phyloP scores from a whole-genome alignment of 129 eudicot genomes.

The Escallonia herrerae region DNA sequence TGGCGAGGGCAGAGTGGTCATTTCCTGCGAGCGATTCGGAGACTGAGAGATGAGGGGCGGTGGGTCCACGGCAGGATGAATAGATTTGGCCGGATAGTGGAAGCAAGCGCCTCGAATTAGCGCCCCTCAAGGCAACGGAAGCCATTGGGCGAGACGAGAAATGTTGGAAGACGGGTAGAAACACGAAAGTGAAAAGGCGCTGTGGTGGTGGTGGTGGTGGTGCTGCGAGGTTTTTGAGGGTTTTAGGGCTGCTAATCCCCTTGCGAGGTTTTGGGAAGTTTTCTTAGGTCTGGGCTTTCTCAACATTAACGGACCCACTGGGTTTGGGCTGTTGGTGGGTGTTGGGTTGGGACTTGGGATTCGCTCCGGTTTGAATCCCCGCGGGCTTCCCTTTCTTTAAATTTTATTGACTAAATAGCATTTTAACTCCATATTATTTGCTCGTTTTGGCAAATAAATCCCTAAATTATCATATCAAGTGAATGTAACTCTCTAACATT shows the following conservation, averaged over 20 bases:
- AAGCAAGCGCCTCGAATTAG: conserved; percentile 48
- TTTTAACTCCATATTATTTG: too few species aligned
- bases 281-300: not conserved
- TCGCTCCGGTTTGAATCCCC: too few species aligned
- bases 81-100: conserved; percentile 44
- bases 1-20: conserved; percentile 21
- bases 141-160: conserved; percentile 48
- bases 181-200: too few species aligned
- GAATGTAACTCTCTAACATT: too few species aligned
- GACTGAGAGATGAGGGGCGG: conserved; percentile 27
- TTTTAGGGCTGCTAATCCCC: conserved; percentile 7
- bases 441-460: too few species aligned
- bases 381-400: too few species aligned
- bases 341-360: too few species aligned
- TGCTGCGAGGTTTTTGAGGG: conserved; percentile 32
- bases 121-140: conserved; percentile 48
- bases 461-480: too few species aligned
- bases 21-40: conserved; percentile 28
- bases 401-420: too few species aligned
- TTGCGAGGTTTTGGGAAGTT: not conserved
- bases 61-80: conserved; percentile 54
- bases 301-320: too few species aligned
- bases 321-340: too few species aligned
- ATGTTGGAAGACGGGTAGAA: not conserved
- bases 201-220: not conserved